phyloP scores from a whole-genome alignment of 2,329 filamentous ascomycete species.

The Ustulina deusta region DNA sequence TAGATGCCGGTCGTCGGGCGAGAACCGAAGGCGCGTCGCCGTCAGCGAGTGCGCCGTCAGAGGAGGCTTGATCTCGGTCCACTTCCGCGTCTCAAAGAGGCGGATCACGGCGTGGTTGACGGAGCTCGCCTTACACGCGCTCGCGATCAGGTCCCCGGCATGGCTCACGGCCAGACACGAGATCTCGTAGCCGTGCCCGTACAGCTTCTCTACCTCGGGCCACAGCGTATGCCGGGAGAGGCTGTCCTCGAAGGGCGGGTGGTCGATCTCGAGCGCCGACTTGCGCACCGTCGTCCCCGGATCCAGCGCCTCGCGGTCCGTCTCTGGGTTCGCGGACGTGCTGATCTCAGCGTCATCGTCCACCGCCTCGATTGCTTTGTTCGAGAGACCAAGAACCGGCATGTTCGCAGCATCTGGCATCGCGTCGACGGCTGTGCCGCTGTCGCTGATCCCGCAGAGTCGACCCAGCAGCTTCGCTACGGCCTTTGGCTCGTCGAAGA shows the following conservation, averaged over 20 bases:
- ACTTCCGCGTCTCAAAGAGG: conserved; percentile 85
- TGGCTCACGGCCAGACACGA: conserved; percentile 84
- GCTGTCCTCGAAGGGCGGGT: conserved; percentile 89
- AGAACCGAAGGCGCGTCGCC: conserved; percentile 85
- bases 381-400: conserved; percentile 92
- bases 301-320: conserved; percentile 66
- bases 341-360: conserved; percentile 55
- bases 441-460: conserved; percentile 70
- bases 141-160: conserved; percentile 82
- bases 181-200: conserved; percentile 97
- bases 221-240: conserved; percentile 91
- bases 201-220: conserved; percentile 96
- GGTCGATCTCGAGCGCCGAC: conserved; percentile 72
- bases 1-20: conserved; percentile 76
- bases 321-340: conserved; percentile 56
- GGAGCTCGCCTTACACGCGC: conserved; percentile 91
- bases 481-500: conserved; percentile 89
- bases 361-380: conserved; percentile 82
- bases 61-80: conserved; percentile 88
- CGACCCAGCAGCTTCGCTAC: conserved; percentile 79
- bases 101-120: conserved; percentile 95
- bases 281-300: conserved; percentile 67
- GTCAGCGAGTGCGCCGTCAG: conserved; percentile 89
- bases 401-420: conserved; percentile 93
- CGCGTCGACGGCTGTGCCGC: conserved; percentile 50